A percentile compares a stretch with the other conserved stretches of the same genome.
Evolutionary conservation across 148 eudicot species (phyloP).

Genomic region (Diospyros lotus): DNA sequence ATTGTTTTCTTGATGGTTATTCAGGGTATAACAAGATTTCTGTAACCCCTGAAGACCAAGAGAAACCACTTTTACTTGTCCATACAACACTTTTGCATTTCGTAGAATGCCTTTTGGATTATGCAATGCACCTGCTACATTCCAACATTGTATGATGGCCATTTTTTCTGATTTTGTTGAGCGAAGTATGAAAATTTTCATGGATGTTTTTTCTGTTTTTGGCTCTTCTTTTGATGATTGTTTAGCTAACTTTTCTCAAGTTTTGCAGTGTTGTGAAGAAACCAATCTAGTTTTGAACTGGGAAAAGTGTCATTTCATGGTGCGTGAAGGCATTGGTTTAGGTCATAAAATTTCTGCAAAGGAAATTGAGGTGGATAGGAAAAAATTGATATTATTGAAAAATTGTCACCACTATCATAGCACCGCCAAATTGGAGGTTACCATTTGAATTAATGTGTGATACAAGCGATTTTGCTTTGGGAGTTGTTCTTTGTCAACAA

Average conservation of each 20-base stretch:
- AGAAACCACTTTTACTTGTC: background rate
- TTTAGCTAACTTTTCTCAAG: background rate
- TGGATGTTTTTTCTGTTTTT: background rate
- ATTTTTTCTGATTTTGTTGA: background rate
- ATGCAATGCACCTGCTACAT: background rate
- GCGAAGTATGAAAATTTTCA: background rate
- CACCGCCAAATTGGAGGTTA: background rate
- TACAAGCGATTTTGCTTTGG: conserved; percentile 1
- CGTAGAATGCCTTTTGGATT: background rate
- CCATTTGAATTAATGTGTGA: background rate
- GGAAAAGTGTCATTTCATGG: background rate
- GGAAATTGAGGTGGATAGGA: background rate
- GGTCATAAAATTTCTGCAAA: background rate
- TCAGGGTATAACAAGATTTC: background rate
- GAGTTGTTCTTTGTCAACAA: background rate
- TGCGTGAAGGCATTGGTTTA: background rate
- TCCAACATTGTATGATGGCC: background rate
- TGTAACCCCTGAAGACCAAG: background rate
- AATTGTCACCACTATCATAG: background rate
- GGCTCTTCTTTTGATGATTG: background rate
- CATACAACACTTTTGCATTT: background rate
- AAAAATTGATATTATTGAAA: background rate
- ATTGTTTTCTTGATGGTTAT: background rate
- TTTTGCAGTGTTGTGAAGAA: background rate
- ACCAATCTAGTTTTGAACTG: background rate